Evolutionary conservation across 495 filamentous ascomycete species (phyloP), one percentile per base, ranked within the genome.

Genomic region (Penicillium canescens): DNA sequence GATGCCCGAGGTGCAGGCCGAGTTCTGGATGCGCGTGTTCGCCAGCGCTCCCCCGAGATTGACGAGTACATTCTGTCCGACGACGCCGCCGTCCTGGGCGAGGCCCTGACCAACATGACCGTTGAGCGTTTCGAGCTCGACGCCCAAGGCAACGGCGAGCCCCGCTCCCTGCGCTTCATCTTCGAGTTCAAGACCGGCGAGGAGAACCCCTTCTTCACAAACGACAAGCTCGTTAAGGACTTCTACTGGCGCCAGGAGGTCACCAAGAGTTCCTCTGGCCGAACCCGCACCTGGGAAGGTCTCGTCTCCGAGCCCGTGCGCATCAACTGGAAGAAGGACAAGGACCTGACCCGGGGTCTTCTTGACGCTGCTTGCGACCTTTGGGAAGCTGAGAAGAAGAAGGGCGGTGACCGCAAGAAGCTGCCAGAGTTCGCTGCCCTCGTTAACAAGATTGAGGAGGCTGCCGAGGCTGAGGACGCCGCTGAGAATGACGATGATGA

Each of bases 11-110:
- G 57, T 78, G 5, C 50, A 69, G 58, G 76, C 77, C 28, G 82
- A 89, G 75, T 97, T 96, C 83, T 97, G 92, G 92, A 75, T 87
- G 26, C 78, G 93, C 54, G 90, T 96, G 38, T 75, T 96, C 63
- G 87, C 93, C 66, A 86, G 91, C 71, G 85, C 90, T 5, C 90
- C 92, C 77, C 78, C 24, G 87, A 95, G 46, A 82, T 96, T 56
- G 92, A 96, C 70, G 86, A 90, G 66, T 88, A 82, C 72, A 89
- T 96, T 62, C 86, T 88, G 54, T 84, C 89, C 16, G 78, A 79
- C 26, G 92, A 97, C 73, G 85, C 86, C 11, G 78, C 72, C 3
- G 66, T 88, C 23, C 77, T 97, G 34, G 76, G 85, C 42, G 72
- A 77, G 21, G 76, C 76, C 28, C 80, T 96, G 28, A 77, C 70